Evolutionary conservation across 208 protist species (phyloP).

Genomic region (Wallacemonas sp.): DNA sequence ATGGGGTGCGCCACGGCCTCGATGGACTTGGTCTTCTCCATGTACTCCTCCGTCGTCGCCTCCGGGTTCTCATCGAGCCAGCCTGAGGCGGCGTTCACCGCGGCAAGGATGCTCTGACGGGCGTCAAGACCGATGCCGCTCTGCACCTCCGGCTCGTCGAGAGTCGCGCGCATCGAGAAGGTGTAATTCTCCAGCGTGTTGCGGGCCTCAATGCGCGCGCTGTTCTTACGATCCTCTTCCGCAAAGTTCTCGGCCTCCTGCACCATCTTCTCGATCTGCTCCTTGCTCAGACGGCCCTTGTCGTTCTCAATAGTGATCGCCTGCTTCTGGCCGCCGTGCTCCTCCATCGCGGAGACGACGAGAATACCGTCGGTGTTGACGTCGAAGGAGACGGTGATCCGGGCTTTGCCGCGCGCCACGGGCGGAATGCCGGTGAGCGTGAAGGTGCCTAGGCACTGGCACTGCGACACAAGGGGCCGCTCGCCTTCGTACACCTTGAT

Average conservation of each 20-base stretch:
- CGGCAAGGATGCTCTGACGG: conserved; percentile 45
- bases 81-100: conserved; percentile 38
- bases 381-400: conserved; percentile 99
- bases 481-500: conserved; percentile 95
- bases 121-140: conserved; percentile 38
- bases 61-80: conserved; percentile 70
- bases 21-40: conserved; percentile 87
- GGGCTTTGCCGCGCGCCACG: conserved; percentile 91
- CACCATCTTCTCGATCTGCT: conserved; percentile 96
- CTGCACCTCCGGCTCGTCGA: conserved; percentile 58
- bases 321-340: conserved; percentile 87
- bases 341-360: conserved; percentile 94
- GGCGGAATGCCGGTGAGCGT: conserved; percentile 85
- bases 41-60: conserved; percentile 93
- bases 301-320: conserved; percentile 96
- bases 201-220: conserved; percentile 89
- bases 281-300: conserved; percentile 94
- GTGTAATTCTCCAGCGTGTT: conserved; percentile 92
- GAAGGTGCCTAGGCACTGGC: conserved; percentile 95
- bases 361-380: conserved; percentile 98
- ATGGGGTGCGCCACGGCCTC: conserved; percentile 92
- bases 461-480: conserved; percentile 88
- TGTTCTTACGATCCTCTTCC: conserved; percentile 89
- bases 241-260: conserved; percentile 92
- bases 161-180: conserved; percentile 69